phyloP scores from a whole-genome alignment of 2,329 filamentous ascomycete species.

The Diplodia mutila region DNA sequence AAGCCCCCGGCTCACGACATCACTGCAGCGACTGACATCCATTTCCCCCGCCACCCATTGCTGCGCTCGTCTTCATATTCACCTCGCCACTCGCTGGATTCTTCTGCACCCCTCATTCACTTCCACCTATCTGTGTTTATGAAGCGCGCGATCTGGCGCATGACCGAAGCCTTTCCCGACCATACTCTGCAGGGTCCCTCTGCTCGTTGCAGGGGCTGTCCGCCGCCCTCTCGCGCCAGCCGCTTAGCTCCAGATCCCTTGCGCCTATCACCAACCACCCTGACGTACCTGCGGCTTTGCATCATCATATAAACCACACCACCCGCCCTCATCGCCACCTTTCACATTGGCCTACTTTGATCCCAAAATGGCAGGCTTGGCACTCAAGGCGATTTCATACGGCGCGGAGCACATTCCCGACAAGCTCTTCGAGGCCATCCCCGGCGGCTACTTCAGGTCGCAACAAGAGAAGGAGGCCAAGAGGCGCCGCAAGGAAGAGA shows the following conservation, averaged over 20 bases:
- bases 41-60: neutral
- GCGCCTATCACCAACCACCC: slow-evolving; percentile 22
- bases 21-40: neutral
- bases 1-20: slow-evolving; percentile 1
- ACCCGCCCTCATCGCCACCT: slow-evolving; percentile 1
- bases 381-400: slow-evolving; percentile 44
- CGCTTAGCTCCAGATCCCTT: slow-evolving; percentile 15
- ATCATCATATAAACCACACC: slow-evolving; percentile 24
- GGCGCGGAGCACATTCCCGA: slow-evolving; percentile 45
- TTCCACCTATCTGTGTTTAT: neutral
- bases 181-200: slow-evolving; percentile 7
- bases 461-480: slow-evolving; percentile 34
- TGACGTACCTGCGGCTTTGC: slow-evolving; percentile 15
- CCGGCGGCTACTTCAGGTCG: slow-evolving; percentile 43
- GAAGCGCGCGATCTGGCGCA: slow-evolving; percentile 1
- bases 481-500: slow-evolving; percentile 31
- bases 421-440: slow-evolving; percentile 43
- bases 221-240: slow-evolving; percentile 8
- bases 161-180: neutral
- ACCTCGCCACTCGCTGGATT: slow-evolving; percentile 5
- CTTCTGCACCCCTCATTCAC: neutral
- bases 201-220: slow-evolving; percentile 11
- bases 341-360: slow-evolving; percentile 15
- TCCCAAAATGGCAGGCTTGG: slow-evolving; percentile 31
- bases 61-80: too few species aligned